Evolutionary conservation across 1,284 basidiomycete genomes (phyloP).

Genomic region (Boletus hoseneyae): DNA sequence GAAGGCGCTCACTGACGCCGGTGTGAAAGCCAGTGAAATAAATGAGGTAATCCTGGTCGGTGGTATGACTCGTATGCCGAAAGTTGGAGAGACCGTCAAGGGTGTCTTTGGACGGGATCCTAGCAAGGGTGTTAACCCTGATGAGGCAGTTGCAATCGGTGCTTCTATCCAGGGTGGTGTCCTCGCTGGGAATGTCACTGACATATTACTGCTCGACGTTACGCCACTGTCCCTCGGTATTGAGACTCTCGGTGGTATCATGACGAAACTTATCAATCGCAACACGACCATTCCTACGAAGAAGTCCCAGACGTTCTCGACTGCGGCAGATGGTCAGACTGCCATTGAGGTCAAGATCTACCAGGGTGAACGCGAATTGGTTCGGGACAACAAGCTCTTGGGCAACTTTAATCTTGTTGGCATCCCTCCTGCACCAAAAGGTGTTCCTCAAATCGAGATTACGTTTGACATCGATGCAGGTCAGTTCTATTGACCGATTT

Average conservation of each 20-base stretch:
- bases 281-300: slow-evolving; percentile 99
- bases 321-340: slow-evolving; percentile 93
- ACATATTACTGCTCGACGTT: slow-evolving; percentile 94
- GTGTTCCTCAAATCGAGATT: slow-evolving; percentile 98
- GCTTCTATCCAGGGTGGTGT: slow-evolving; percentile 95
- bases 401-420: slow-evolving; percentile 99
- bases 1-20: slow-evolving; percentile 91
- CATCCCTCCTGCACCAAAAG: slow-evolving; percentile 96
- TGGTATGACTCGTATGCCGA: slow-evolving; percentile 98
- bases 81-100: slow-evolving; percentile 90
- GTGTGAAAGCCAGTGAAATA: slow-evolving; percentile 89
- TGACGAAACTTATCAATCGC: slow-evolving; percentile 93
- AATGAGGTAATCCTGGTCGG: slow-evolving; percentile 98
- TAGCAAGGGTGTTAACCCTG: slow-evolving; percentile 97
- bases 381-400: slow-evolving; percentile 97
- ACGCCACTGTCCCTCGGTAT: slow-evolving; percentile 95
- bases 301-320: slow-evolving; percentile 99
- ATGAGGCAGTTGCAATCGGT: slow-evolving; percentile 92
- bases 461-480: slow-evolving; percentile 99
- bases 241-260: slow-evolving; percentile 97
- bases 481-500: slow-evolving; percentile 30
- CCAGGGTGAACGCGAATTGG: slow-evolving; percentile 98
- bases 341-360: slow-evolving; percentile 98
- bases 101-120: slow-evolving; percentile 91
- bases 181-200: slow-evolving; percentile 92